A percentile compares a stretch with the other conserved stretches of the same genome.
Evolutionary conservation across 2,329 filamentous ascomycete genomes (phyloP).

Genomic region (Decorospora gaudefroyi): DNA sequence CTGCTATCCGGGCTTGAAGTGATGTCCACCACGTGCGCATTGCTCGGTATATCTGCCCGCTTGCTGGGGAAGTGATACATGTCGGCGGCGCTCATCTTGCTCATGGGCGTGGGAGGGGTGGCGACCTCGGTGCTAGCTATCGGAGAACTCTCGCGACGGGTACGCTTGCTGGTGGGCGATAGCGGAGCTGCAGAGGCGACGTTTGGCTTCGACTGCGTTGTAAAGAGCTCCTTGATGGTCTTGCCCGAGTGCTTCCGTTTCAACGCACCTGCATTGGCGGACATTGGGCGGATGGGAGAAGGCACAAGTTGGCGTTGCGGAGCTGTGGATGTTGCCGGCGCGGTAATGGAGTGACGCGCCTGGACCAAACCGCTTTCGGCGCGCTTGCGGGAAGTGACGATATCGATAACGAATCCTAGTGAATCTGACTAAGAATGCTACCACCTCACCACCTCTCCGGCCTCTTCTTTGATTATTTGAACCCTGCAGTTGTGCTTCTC

Average conservation of each 20-base stretch:
- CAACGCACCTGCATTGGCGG: slow-evolving; percentile 36
- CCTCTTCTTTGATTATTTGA: no score
- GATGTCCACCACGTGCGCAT: slow-evolving; percentile 35
- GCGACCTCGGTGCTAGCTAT: slow-evolving; percentile 15
- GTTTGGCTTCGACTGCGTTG: slow-evolving; percentile 43
- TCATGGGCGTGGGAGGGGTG: slow-evolving; percentile 13
- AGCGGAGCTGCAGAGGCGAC: slow-evolving; percentile 29
- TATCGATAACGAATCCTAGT: slow-evolving; percentile 15
- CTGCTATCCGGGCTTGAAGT: slow-evolving; percentile 49
- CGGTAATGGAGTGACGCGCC: slow-evolving; percentile 37
- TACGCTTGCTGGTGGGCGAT: slow-evolving; percentile 40
- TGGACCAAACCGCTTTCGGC: slow-evolving; percentile 20
- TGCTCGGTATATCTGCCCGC: slow-evolving; percentile 19
- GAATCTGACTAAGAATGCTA: background rate
- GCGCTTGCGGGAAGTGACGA: slow-evolving; percentile 10
- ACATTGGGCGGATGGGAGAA: slow-evolving; percentile 37
- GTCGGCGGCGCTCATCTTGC: slow-evolving; percentile 38
- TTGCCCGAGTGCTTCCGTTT: slow-evolving; percentile 47
- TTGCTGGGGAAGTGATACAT: slow-evolving; percentile 47
- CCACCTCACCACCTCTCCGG: background rate
- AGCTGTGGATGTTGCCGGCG: slow-evolving; percentile 25
- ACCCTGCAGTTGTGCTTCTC: no score
- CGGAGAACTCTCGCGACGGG: slow-evolving; percentile 34
- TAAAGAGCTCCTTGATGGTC: slow-evolving; percentile 46
- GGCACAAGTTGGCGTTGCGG: slow-evolving; percentile 14